A percentile compares a stretch with the other conserved stretches of the same genome.
These are phyloP conservation scores for Penicillium bovifimosum DNA, from an alignment of 495 filamentous ascomycete species.

Conservation along the genomic window DNA sequence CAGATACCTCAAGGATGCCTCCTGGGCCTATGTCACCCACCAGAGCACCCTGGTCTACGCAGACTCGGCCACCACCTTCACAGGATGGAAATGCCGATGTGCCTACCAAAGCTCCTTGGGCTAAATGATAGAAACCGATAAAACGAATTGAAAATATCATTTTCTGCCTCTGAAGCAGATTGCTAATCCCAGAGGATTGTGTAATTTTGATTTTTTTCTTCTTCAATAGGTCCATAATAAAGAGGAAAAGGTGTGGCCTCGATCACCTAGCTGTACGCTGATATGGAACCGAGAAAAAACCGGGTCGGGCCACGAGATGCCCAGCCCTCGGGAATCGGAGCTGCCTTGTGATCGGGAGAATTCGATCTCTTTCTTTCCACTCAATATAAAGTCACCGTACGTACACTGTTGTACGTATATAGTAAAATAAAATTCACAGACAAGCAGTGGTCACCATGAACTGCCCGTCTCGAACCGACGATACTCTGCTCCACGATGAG, in stretches of 20 bases:
- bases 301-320: no score
- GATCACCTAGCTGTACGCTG: no score
- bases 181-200: neutral
- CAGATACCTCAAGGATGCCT: conserved; percentile 32
- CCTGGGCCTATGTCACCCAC: conserved; percentile 39
- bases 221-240: neutral
- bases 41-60: conserved; percentile 40
- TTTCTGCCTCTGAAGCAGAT: neutral
- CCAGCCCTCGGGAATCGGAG: no score
- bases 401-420: no score
- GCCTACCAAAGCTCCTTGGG: conserved; percentile 42
- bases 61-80: conserved; percentile 18
- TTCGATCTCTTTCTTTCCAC: no score
- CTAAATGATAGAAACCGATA: conserved; percentile 19
- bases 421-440: no score
- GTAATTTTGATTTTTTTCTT: neutral
- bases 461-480: conserved; percentile 51
- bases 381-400: no score
- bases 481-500: conserved; percentile 39
- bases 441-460: conserved; percentile 41
- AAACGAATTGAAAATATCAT: neutral
- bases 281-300: no score
- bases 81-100: conserved; percentile 17
- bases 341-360: neutral
- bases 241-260: no score